Conservation (phyloP, 352 stramenopile species). For the Pythium aristosporum region DNA sequence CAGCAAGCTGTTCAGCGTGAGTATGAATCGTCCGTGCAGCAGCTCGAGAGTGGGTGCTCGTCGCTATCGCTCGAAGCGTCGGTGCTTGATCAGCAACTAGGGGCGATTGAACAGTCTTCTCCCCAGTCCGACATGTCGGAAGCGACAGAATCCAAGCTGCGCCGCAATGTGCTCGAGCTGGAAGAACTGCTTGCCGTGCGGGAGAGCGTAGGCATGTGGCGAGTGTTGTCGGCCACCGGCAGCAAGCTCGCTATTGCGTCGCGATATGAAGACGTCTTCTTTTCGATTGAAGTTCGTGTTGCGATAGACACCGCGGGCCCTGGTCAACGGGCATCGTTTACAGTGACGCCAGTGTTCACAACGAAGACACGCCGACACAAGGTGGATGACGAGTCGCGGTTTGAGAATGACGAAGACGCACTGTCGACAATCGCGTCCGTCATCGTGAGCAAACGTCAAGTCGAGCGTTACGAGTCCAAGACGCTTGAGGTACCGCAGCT, state of each 20-base stretch:
- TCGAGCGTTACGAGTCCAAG: constrained; percentile 1
- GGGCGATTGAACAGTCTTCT: background rate
- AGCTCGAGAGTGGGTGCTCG: constrained; percentile 58
- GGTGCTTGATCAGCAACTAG: constrained; percentile 53
- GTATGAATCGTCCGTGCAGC: constrained; percentile 52
- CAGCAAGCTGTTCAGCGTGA: constrained; percentile 67
- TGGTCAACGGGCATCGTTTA: background rate
- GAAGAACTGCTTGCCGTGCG: constrained; percentile 26
- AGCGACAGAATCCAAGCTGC: constrained; percentile 9
- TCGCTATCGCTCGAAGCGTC: constrained; percentile 66
- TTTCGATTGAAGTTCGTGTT: constrained; percentile 21
- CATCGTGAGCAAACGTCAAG: constrained; percentile 2
- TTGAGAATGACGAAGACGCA: constrained; percentile 6
- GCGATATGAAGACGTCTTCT: constrained; percentile 24
- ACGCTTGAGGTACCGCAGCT: background rate
- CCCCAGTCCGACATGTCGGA: constrained; percentile 1
- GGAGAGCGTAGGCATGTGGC: constrained; percentile 24
- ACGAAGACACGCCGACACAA: constrained; percentile 13
- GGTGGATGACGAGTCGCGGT: background rate
- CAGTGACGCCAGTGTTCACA: constrained; percentile 9
- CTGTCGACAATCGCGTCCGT: constrained; percentile 16
- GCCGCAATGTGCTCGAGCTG: constrained; percentile 17
- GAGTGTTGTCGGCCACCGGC: constrained; percentile 12
- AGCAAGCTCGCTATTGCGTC: constrained; percentile 11
- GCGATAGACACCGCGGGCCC: background rate